These are phyloP conservation scores for Skeletonema marinoi DNA, from an alignment of 108 stramenopile species.

Conservation along the genomic window DNA sequence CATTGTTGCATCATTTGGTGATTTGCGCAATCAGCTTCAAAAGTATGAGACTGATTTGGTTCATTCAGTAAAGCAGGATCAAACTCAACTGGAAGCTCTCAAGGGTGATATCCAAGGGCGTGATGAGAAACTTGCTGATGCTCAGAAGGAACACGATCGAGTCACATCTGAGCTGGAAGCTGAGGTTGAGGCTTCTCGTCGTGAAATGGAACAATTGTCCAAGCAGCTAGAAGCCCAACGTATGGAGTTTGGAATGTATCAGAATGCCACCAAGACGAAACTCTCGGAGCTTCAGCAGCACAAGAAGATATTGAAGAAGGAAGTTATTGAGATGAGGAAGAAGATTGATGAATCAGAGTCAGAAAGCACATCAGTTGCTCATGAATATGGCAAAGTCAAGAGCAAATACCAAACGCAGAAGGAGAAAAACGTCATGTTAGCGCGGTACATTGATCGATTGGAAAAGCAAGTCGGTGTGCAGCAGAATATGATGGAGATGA, in stretches of 20 bases:
- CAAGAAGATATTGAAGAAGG: slow-evolving; percentile 88
- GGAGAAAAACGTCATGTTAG: slow-evolving; percentile 68
- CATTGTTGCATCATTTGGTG: slow-evolving; percentile 46
- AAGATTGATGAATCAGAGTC: slow-evolving; percentile 71
- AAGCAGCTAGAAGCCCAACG: slow-evolving; percentile 74
- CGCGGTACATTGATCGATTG: slow-evolving; percentile 80
- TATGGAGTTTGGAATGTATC: slow-evolving; percentile 85
- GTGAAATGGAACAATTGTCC: slow-evolving; percentile 65
- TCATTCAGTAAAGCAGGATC: slow-evolving; percentile 63
- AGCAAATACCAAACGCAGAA: slow-evolving; percentile 62
- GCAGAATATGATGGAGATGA: slow-evolving; percentile 93
- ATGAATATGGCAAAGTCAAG: slow-evolving; percentile 58
- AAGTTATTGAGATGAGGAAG: slow-evolving; percentile 80
- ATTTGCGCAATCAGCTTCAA: slow-evolving; percentile 50
- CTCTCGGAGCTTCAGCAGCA: slow-evolving; percentile 71
- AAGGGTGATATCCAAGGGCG: slow-evolving; percentile 51
- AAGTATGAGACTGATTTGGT: slow-evolving; percentile 57
- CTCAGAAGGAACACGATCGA: slow-evolving; percentile 43
- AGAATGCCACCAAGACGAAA: slow-evolving; percentile 73
- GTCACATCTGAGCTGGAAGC: slow-evolving; percentile 53
- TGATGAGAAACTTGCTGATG: slow-evolving; percentile 54
- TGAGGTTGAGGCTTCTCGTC: slow-evolving; percentile 57
- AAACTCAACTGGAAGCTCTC: slow-evolving; percentile 54
- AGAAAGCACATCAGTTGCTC: slow-evolving; percentile 59
- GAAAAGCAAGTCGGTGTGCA: slow-evolving; percentile 88